A percentile compares a stretch with the other conserved stretches of the same genome.
These are phyloP conservation scores for Penicillium ochrochloron DNA, from an alignment of 495 filamentous ascomycete species.

Conservation along the genomic window DNA sequence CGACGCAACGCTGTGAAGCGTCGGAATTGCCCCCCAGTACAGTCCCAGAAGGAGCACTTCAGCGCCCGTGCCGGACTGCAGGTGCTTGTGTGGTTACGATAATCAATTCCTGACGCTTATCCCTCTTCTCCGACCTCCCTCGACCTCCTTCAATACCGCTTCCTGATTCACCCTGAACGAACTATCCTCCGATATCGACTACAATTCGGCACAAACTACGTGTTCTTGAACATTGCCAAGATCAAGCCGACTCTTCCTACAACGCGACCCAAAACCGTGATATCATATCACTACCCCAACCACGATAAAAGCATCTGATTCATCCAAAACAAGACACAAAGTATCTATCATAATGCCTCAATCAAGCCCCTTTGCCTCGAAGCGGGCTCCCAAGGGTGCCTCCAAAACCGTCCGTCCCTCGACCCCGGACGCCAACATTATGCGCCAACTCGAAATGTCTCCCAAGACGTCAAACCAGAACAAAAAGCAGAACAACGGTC, in stretches of 20 bases:
- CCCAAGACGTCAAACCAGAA: constrained; percentile 30
- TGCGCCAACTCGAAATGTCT: constrained; percentile 27
- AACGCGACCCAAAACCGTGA: not conserved
- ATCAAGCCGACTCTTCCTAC: not conserved
- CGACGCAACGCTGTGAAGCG: constrained; percentile 50
- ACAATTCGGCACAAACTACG: not conserved
- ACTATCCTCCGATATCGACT: not conserved
- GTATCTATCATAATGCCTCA: constrained; percentile 33
- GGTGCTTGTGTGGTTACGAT: constrained; percentile 43
- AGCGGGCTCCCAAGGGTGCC: constrained; percentile 36
- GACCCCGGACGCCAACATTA: constrained; percentile 28
- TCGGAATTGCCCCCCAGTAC: constrained; percentile 54
- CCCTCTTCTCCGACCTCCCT: constrained; percentile 12
- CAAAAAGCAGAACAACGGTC: constrained; percentile 35
- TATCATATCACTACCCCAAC: not conserved
- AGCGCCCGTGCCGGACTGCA: constrained; percentile 43
- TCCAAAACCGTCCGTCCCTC: constrained; percentile 33
- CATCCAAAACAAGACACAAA: not conserved
- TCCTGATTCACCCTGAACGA: constrained; percentile 18
- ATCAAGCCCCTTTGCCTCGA: constrained; percentile 34
- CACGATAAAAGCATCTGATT: not conserved
- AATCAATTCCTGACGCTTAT: constrained; percentile 22
- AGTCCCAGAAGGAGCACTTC: constrained; percentile 48
- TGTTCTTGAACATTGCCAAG: not conserved
- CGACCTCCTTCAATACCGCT: constrained; percentile 10